Percentiles rank a stretch among this genome's conserved stretches.
Evolutionary conservation across 1,139 yeast genomes (phyloP).

Genomic region (Debaryomyces udenii): DNA sequence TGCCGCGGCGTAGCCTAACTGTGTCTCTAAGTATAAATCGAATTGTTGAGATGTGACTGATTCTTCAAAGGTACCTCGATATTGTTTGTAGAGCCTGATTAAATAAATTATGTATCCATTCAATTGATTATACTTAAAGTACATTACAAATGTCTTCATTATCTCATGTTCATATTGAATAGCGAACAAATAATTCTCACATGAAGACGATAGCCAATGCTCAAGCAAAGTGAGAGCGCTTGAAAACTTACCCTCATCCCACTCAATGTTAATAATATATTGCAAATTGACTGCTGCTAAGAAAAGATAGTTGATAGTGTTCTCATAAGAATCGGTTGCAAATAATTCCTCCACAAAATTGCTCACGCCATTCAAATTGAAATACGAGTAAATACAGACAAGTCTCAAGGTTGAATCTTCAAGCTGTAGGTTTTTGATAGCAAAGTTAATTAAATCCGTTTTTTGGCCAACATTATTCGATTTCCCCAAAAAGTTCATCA

Average conservation of each 20-base stretch:
- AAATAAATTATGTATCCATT: conserved; percentile 29
- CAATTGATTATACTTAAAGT: conserved; percentile 40
- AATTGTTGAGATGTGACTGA: conserved; percentile 3
- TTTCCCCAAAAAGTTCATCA: conserved; percentile 16
- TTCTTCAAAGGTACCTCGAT: background rate
- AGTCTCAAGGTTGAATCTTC: conserved; percentile 15
- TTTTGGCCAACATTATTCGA: conserved; percentile 15
- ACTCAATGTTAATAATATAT: conserved; percentile 23
- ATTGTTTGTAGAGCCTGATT: conserved; percentile 17
- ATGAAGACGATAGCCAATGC: conserved; percentile 15
- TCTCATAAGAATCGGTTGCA: background rate
- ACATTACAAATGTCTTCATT: conserved; percentile 31
- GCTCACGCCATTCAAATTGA: conserved; percentile 24
- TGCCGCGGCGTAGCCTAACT: conserved; percentile 19
- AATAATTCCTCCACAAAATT: conserved; percentile 15
- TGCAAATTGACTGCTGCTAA: conserved; percentile 25
- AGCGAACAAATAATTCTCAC: background rate
- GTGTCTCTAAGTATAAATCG: conserved; percentile 17
- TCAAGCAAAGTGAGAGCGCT: conserved; percentile 16
- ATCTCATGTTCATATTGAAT: conserved; percentile 32
- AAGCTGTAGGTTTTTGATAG: conserved; percentile 18
- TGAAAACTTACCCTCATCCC: conserved; percentile 22
- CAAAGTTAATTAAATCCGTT: conserved; percentile 18
- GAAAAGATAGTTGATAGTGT: conserved; percentile 15
- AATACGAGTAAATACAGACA: conserved; percentile 24